A percentile compares a stretch with the other conserved stretches of the same genome.
phyloP scores from a whole-genome alignment of 163 green algal genomes.

The Scenedesmus sp. region DNA sequence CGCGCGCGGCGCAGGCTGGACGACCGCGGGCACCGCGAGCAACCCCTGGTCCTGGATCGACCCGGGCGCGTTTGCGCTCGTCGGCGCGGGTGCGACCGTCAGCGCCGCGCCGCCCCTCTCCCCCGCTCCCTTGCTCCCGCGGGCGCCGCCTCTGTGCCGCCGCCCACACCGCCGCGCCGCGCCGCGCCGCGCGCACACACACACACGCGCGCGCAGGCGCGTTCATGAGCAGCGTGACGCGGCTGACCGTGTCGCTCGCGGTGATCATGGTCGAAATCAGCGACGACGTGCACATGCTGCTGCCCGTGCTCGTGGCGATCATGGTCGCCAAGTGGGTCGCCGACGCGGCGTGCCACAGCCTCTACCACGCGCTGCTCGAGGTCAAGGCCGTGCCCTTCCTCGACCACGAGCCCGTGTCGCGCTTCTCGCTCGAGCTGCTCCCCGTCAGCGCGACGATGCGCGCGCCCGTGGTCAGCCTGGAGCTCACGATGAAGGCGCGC shows the following conservation, averaged over 20 bases:
- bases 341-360: conserved; percentile 79
- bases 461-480: too few species aligned
- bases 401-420: conserved; percentile 65
- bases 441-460: conserved; percentile 78
- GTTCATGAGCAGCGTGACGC: conserved; percentile 92
- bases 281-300: conserved; percentile 89
- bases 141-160: neutral
- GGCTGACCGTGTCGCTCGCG: conserved; percentile 87
- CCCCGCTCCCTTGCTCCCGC: neutral
- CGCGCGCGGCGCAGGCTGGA: too few species aligned
- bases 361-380: conserved; percentile 89
- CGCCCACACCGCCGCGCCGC: conserved; percentile 5
- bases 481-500: too few species aligned
- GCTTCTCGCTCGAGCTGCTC: conserved; percentile 77
- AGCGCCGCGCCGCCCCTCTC: too few species aligned
- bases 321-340: conserved; percentile 90
- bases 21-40: neutral
- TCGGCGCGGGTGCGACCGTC: conserved; percentile 73
- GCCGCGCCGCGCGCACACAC: too few species aligned
- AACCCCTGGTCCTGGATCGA: conserved; percentile 90
- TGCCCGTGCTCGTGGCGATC: conserved; percentile 88
- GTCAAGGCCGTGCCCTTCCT: conserved; percentile 91
- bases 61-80: conserved; percentile 89
- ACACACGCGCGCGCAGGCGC: conserved; percentile 56
- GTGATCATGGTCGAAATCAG: conserved; percentile 95